Percentiles rank a stretch among this genome's conserved stretches.
These are phyloP conservation scores for Rhizopogon roseolus DNA, from an alignment of 768 basidiomycete species.

Conservation along the genomic window DNA sequence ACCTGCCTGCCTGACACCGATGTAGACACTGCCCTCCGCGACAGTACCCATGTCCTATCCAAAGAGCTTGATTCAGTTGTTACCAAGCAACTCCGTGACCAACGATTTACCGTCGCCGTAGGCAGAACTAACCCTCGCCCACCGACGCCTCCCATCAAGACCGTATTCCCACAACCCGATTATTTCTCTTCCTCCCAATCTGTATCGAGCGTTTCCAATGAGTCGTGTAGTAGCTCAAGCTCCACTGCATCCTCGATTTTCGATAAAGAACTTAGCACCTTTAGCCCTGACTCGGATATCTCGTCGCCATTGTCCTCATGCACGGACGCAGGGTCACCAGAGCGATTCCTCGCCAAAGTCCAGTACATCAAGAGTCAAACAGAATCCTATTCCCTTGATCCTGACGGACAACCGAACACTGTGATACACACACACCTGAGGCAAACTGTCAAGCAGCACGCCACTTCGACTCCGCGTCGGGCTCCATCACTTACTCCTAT, in stretches of 20 bases:
- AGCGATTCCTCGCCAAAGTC: not conserved
- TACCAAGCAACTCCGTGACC: not conserved
- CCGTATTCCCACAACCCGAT: not conserved
- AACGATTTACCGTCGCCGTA: not conserved
- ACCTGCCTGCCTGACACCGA: conserved; percentile 27
- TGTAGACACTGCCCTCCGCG: conserved; percentile 11
- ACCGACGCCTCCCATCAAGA: not conserved
- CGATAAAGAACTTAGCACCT: not conserved
- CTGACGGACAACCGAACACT: not conserved
- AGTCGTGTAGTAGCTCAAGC: not conserved
- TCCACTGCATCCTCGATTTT: not conserved
- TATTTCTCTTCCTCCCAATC: not conserved
- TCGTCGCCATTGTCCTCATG: not conserved
- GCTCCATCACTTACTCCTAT: not conserved
- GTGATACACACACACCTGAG: not conserved
- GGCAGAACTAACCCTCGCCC: not conserved
- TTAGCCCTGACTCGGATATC: not conserved
- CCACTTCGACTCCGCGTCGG: not conserved
- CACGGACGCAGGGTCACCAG: not conserved
- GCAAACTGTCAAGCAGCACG: not conserved
- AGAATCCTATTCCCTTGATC: not conserved
- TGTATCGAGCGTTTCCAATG: not conserved
- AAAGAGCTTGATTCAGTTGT: not conserved
- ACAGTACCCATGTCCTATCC: conserved; percentile 3
- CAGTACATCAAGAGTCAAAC: not conserved